Base-by-base conservation (phyloP, 257 asterid species). In the Petrea volubilis region DNA sequence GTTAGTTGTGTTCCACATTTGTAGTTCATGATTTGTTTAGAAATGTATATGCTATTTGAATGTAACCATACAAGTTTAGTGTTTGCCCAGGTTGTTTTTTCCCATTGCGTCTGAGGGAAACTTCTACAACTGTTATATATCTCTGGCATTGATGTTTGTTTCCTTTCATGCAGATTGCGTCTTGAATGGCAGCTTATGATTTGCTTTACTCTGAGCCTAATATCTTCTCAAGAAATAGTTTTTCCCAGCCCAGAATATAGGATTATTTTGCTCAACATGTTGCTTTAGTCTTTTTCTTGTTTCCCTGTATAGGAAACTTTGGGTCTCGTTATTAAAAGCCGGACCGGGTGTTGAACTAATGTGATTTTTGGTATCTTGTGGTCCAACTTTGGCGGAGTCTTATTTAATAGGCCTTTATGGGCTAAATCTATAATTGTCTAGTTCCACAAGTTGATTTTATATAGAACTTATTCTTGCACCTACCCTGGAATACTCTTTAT, bases 351-450 rank as follows among this genome's bases (percentile, higher is more conserved):
- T 59, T 78, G 44, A 68, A 59, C 75, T 40, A 52, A n/a, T 72
- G 41, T 77, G 78, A 73, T 76, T 67, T n/a, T 79, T 68, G 74
- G 71, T 80, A 33, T 72, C 75, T 50, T 41, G 57, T 82, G 85
- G 84, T 81, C 87, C 87, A 76, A 38, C 74, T 52, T 58, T 61
- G 61, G 58, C 75, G 31, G 75, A 84, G 58, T 77, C 74, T 60
- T 77, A 18, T 70, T 53, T 38, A 69, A 68, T 60, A 44, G 75
- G 68, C 31, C 71, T 62, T 71, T 15, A 69, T 73, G 72, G 50
- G 75, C 49, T 63, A 51, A 58, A 57, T 76, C 74, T 75, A 59
- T 60, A 49, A 71, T 79, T 70, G 50, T 78, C 72, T 65, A 71
- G 68, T 70, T 68, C 59, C 59, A 34, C 44, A 65, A 46, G 49